Percentiles rank a stretch among this genome's conserved stretches.
Conservation (phyloP, 108 stramenopile species). For the Mayamaea pseudoterrestris region DNA sequence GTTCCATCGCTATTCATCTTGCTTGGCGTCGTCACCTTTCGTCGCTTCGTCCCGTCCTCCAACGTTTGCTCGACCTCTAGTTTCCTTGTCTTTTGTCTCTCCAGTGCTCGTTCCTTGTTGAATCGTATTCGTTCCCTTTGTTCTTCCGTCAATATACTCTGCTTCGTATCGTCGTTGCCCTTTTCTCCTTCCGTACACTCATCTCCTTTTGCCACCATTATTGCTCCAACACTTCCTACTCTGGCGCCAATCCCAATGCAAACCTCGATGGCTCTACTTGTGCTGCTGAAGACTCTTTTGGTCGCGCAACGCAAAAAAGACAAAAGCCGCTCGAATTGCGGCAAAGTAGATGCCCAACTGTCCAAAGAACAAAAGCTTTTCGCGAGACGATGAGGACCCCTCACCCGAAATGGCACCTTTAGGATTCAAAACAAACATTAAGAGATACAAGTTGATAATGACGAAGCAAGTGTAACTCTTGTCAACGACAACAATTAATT, state of each 20-base stretch:
- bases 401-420: slow-evolving; percentile 19
- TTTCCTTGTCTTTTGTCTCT: slow-evolving; percentile 34
- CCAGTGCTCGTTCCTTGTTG: slow-evolving; percentile 59
- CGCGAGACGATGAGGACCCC: slow-evolving; percentile 16
- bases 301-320: slow-evolving; percentile 45
- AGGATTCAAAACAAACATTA: slow-evolving; percentile 77
- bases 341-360: slow-evolving; percentile 57
- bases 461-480: not conserved
- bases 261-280: not conserved
- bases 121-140: slow-evolving; percentile 56
- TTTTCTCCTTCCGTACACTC: too few species aligned
- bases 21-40: slow-evolving; percentile 27
- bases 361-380: slow-evolving; percentile 57
- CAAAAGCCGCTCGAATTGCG: slow-evolving; percentile 46
- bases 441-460: too few species aligned
- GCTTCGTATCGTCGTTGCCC: too few species aligned
- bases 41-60: slow-evolving; percentile 8
- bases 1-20: slow-evolving; percentile 64
- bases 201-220: too few species aligned
- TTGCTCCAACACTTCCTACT: too few species aligned
- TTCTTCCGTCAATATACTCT: slow-evolving; percentile 69
- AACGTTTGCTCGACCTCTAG: slow-evolving; percentile 11
- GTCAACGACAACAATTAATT: too few species aligned
- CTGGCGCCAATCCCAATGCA: not conserved
- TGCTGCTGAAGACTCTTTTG: not conserved